phyloP scores from a whole-genome alignment of 345 rosid species.

The Syzygium aromaticum region DNA sequence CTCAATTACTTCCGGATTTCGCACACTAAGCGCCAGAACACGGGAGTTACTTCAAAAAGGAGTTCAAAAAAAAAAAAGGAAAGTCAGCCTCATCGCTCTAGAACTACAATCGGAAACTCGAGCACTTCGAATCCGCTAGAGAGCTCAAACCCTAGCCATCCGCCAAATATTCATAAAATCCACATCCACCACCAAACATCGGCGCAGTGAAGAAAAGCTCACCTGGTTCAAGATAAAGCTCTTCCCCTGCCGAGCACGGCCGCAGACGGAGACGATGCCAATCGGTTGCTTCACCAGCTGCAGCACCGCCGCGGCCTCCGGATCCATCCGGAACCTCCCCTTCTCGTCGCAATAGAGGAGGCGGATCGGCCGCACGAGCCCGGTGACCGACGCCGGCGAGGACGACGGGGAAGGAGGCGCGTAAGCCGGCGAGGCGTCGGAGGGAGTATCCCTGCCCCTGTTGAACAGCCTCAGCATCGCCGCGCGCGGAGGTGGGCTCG shows the following conservation, averaged over 20 bases:
- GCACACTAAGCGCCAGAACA: not conserved
- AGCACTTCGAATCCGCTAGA: not conserved
- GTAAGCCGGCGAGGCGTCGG: constrained; percentile 24
- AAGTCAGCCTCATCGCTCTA: not conserved
- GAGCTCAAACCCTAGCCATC: not conserved
- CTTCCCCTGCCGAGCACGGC: constrained; percentile 98
- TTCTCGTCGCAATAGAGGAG: constrained; percentile 85
- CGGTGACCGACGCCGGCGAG: constrained; percentile 51
- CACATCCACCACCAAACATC: not conserved
- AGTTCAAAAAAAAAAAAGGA: not conserved
- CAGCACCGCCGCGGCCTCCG: constrained; percentile 89
- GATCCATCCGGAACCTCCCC: constrained; percentile 98
- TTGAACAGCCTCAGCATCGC: constrained; percentile 34
- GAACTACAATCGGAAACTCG: not conserved
- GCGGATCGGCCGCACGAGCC: constrained; percentile 92
- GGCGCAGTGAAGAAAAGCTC: not conserved
- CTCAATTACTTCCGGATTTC: not conserved
- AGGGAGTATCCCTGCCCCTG: constrained; percentile 28
- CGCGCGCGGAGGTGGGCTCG: not conserved
- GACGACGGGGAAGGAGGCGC: constrained; percentile 19
- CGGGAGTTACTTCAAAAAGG: not conserved
- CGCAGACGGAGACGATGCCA: constrained; percentile 96
- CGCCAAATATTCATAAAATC: not conserved
- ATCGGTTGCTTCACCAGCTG: constrained; percentile 96
- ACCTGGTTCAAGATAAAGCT: constrained; percentile 96